Percentiles rank a stretch among this genome's conserved stretches.
phyloP scores from a whole-genome alignment of 2,329 filamentous ascomycete genomes.

The Phialocephala subalpina region DNA sequence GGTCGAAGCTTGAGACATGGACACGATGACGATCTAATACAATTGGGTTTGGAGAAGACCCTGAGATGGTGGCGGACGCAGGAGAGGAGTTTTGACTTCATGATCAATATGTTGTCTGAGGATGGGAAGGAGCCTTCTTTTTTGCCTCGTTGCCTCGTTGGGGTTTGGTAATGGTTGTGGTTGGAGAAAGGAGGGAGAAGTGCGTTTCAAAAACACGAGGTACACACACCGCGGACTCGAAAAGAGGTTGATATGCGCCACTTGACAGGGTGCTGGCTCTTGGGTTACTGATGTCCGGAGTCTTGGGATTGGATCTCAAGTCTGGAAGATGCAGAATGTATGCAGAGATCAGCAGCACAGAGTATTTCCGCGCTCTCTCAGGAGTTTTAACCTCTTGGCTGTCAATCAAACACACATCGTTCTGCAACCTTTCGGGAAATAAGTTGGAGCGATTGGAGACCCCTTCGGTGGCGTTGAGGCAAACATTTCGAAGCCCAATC shows the following conservation, averaged over 20 bases:
- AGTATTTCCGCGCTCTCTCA: not conserved
- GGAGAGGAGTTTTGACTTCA: not conserved
- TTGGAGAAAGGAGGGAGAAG: not conserved
- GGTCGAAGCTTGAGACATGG: not conserved
- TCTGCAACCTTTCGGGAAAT: not conserved
- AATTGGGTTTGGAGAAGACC: not conserved
- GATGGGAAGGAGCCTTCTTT: no score
- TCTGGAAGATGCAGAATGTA: not conserved
- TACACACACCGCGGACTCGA: not conserved
- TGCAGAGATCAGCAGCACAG: not conserved
- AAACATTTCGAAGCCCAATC: not conserved
- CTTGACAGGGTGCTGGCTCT: not conserved
- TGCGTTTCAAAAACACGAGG: slow-evolving; percentile 4
- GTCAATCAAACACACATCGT: not conserved
- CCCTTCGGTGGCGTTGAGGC: not conserved
- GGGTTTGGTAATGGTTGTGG: not conserved
- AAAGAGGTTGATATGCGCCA: not conserved
- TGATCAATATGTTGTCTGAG: not conserved
- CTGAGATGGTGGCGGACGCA: not conserved
- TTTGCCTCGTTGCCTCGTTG: no score
- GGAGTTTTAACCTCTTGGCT: not conserved
- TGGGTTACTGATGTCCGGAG: not conserved
- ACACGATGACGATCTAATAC: not conserved
- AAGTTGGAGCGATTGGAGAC: slow-evolving; percentile 4
- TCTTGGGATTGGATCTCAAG: not conserved